Percentiles rank a stretch among this genome's conserved stretches.
Conservation (phyloP, 2,329 filamentous ascomycete genomes). For the Ilyonectria sp. region DNA sequence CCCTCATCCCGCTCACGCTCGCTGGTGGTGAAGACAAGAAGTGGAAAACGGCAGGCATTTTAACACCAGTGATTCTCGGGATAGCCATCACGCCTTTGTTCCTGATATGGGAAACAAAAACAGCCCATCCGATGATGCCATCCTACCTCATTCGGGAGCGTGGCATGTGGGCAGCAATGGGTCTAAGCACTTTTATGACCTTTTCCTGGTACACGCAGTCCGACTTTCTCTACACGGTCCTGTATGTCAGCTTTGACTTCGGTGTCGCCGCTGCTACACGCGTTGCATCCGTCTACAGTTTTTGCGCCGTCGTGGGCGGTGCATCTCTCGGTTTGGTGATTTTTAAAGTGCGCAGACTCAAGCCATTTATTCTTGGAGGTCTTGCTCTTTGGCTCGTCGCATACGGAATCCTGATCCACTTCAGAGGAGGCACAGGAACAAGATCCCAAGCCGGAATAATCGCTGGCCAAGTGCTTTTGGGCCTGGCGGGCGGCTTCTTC, state of each 20-base stretch:
- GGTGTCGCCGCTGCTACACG: constrained; percentile 68
- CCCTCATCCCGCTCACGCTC: constrained; percentile 66
- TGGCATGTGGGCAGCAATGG: constrained; percentile 72
- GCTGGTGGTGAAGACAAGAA: constrained; percentile 49
- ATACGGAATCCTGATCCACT: constrained; percentile 69
- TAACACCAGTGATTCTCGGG: constrained; percentile 66
- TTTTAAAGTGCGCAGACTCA: constrained; percentile 66
- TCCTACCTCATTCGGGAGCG: constrained; percentile 72
- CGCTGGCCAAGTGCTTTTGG: constrained; percentile 69
- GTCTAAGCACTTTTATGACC: constrained; percentile 65
- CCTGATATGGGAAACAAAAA: constrained; percentile 66
- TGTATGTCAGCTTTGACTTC: constrained; percentile 71
- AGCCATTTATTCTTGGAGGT: constrained; percentile 70
- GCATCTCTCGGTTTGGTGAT: constrained; percentile 66
- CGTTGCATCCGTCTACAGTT: constrained; percentile 68
- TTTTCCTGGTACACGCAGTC: constrained; percentile 71
- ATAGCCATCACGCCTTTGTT: constrained; percentile 64
- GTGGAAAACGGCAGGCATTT: constrained; percentile 60
- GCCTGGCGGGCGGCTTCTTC: constrained; percentile 72
- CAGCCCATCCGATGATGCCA: constrained; percentile 67
- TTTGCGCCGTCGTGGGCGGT: constrained; percentile 68
- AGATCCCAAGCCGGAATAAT: constrained; percentile 67
- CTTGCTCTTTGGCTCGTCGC: constrained; percentile 69
- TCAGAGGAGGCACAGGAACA: constrained; percentile 62
- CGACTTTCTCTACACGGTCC: constrained; percentile 72